Conservation (phyloP, 1,284 basidiomycete species). For the Ustilago vetiveriae region DNA sequence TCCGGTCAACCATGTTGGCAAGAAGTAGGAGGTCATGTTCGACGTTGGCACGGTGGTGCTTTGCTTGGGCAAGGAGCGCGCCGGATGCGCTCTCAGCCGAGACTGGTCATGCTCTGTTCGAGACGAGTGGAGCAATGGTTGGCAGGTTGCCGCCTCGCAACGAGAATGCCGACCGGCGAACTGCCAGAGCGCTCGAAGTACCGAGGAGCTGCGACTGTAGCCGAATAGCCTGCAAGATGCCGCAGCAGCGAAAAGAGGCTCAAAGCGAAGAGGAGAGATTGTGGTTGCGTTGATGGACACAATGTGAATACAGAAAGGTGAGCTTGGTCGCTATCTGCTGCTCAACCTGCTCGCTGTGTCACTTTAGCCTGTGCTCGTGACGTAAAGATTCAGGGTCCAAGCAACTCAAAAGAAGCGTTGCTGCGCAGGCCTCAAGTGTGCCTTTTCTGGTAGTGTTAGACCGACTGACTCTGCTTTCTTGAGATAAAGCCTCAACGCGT, state of each 20-base stretch:
- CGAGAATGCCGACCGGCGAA: background rate
- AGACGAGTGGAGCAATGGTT: conserved; percentile 1
- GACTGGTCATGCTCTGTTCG: conserved; percentile 12
- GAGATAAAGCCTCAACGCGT: conserved; percentile 19
- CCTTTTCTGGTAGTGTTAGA: conserved; percentile 7
- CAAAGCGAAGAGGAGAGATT: too few species aligned
- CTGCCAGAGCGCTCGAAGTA: background rate
- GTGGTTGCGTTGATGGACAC: too few species aligned
- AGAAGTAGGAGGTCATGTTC: conserved; percentile 43
- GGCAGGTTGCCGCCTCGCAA: conserved; percentile 14
- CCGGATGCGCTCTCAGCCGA: conserved; percentile 16
- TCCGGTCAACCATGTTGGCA: conserved; percentile 36
- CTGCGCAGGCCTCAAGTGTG: conserved; percentile 10
- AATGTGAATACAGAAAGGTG: too few species aligned
- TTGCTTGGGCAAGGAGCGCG: background rate
- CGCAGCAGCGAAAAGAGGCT: too few species aligned
- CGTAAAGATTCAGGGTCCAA: conserved; percentile 45
- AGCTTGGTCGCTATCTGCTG: too few species aligned
- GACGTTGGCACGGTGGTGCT: background rate
- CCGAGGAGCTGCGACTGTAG: too few species aligned
- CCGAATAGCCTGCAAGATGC: too few species aligned
- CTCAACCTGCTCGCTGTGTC: too few species aligned
- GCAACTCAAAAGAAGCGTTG: background rate
- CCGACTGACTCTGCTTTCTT: too few species aligned
- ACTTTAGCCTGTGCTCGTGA: background rate